Percentiles rank a stretch among this genome's conserved stretches.
Evolutionary conservation across 805 yeast genomes (phyloP).

Genomic region (Barnettozyma vustinii): DNA sequence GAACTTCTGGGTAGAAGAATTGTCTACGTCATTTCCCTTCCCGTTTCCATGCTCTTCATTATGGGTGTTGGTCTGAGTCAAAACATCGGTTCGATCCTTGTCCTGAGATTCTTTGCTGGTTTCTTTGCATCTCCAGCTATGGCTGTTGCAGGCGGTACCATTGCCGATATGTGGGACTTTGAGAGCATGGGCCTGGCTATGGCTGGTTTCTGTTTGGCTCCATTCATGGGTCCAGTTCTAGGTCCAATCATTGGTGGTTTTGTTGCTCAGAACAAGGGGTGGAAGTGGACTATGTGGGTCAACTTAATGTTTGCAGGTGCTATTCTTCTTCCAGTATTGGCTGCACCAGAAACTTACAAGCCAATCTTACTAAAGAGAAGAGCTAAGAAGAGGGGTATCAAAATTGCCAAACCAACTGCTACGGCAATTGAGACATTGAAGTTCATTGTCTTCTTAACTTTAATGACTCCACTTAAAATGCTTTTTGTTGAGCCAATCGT

Average conservation of each 20-base stretch:
- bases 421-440: slow-evolving; percentile 36
- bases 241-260: slow-evolving; percentile 76
- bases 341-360: slow-evolving; percentile 66
- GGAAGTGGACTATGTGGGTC: slow-evolving; percentile 74
- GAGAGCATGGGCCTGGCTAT: slow-evolving; percentile 66
- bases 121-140: slow-evolving; percentile 76
- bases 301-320: slow-evolving; percentile 61
- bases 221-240: slow-evolving; percentile 74
- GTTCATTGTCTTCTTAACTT: slow-evolving; percentile 42
- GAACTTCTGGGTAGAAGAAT: slow-evolving; percentile 65
- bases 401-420: slow-evolving; percentile 34
- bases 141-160: slow-evolving; percentile 81
- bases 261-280: slow-evolving; percentile 52
- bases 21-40: slow-evolving; percentile 54
- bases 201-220: slow-evolving; percentile 73
- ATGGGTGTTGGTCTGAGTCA: slow-evolving; percentile 68
- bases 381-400: slow-evolving; percentile 55
- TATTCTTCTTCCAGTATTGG: slow-evolving; percentile 40
- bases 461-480: slow-evolving; percentile 65
- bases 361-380: slow-evolving; percentile 56
- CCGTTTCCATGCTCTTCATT: slow-evolving; percentile 62
- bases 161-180: slow-evolving; percentile 69
- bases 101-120: slow-evolving; percentile 71
- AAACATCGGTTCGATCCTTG: slow-evolving; percentile 55
- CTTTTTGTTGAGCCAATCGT: slow-evolving; percentile 72